Base-by-base conservation (phyloP, 2,329 filamentous ascomycete genomes). In the Ophiostoma fasciatum region DNA sequence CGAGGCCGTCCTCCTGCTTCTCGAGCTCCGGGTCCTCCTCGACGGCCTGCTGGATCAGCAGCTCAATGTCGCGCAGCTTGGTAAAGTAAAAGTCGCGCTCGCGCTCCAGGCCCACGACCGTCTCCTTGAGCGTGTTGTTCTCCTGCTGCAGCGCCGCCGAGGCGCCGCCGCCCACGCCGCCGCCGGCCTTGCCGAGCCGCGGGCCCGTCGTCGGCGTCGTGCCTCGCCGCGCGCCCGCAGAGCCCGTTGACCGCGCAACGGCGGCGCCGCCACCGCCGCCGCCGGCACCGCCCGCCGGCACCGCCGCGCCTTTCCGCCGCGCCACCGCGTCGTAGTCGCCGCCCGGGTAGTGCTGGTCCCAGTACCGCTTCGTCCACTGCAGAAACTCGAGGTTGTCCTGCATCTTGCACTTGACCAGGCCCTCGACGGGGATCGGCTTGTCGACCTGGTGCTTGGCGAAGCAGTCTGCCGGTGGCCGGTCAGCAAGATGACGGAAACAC, bases 311-410 rank as follows among this genome's bases (percentile, higher is more conserved):
- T 62, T 93, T 94, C 57, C 90, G 74, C 53, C 90, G 75, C 37
- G 69, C 67, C 19, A 93, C 71, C 10, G 90, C 84, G 55, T 98
- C 90, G 64, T 98, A 98, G 46, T 96, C 90, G 51, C 90, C 85
- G 41, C 90, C 90, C 7, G 90, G 90, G 61, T 83, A 98, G 68
- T 94, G 85, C 56, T 94, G 83, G 53, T 98, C 90, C 90, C 90
- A 98, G 66, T 85, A 94, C 49, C 72, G 70, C 72, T 98, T 98
- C 41, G 78, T 78, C 81, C 85, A 98, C 63, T 98, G 90, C 42
- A 98, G 68, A 58, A 98, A 98, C 56, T 96, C 90, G 50, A 98
- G 81, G 65, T 98, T 98, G 61, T 98, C 90, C 70, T 98, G 90
- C 88, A 98, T 98, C 68, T 94, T 94, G 70, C 90, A 98, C 61